Conservation (phyloP, 768 basidiomycete genomes). For the Leccinellum luteum region DNA sequence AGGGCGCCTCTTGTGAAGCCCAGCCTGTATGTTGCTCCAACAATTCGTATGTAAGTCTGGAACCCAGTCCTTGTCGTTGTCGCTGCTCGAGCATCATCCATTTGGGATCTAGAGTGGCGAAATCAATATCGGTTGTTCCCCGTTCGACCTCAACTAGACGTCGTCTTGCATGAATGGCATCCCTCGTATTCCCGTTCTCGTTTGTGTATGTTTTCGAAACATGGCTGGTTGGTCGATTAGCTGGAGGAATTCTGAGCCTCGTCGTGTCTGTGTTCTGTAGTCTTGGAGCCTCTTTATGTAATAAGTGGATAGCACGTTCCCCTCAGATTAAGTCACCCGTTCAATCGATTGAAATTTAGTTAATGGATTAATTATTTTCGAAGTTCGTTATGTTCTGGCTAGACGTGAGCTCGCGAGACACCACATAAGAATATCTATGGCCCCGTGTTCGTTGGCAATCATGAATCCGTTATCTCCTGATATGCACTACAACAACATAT, state of each 20-base stretch:
- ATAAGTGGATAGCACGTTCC: background rate
- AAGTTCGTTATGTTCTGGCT: background rate
- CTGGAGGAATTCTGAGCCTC: background rate
- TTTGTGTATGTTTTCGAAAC: conserved; percentile 5
- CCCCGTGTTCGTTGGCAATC: too few species aligned
- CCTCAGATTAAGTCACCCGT: too few species aligned
- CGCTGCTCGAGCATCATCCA: background rate
- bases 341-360: background rate
- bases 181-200: background rate
- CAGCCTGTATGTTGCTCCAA: conserved; percentile 28
- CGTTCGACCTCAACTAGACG: conserved; percentile 21
- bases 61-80: background rate
- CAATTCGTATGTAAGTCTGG: conserved; percentile 17
- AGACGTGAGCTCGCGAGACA: background rate
- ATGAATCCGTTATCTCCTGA: background rate
- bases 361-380: background rate
- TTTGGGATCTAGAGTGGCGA: conserved; percentile 11
- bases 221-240: background rate
- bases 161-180: background rate
- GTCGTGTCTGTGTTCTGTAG: background rate
- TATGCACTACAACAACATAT: too few species aligned
- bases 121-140: conserved; percentile 27
- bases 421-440: too few species aligned
- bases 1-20: conserved; percentile 18
- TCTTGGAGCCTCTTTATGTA: background rate